Evolutionary conservation across 2,329 filamentous ascomycete species (phyloP).

Genomic region (Cordyceps javanica): DNA sequence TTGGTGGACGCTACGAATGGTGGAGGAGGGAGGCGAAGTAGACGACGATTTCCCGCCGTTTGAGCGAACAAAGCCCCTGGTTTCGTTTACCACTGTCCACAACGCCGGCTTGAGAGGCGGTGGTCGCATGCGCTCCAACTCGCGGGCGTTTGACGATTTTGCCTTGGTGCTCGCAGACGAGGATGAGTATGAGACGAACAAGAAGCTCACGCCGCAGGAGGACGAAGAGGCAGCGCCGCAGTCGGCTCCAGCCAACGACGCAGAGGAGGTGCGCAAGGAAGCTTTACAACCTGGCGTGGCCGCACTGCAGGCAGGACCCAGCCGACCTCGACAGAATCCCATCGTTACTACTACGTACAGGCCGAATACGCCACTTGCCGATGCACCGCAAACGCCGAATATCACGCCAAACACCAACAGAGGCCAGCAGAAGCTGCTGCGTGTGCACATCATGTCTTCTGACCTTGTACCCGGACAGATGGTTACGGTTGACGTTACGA

Average conservation of each 20-base stretch:
- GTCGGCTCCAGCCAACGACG: background rate
- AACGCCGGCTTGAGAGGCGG: conserved; percentile 67
- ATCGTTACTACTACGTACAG: conserved; percentile 57
- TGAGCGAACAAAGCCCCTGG: conserved; percentile 66
- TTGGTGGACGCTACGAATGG: conserved; percentile 77
- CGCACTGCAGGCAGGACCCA: conserved; percentile 24
- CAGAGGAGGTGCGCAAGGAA: conserved; percentile 21
- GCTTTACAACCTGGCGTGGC: conserved; percentile 24
- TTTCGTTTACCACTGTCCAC: conserved; percentile 75
- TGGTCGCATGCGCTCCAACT: conserved; percentile 57
- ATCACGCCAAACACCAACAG: conserved; percentile 40
- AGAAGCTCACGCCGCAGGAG: conserved; percentile 60
- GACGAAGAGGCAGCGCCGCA: conserved; percentile 40
- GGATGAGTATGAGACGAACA: conserved; percentile 63
- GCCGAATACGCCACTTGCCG: conserved; percentile 47
- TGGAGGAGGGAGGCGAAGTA: conserved; percentile 76
- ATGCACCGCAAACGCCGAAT: conserved; percentile 46
- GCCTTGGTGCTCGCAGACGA: conserved; percentile 67
- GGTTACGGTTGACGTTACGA: conserved; percentile 69
- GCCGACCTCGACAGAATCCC: conserved; percentile 46
- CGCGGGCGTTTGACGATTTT: conserved; percentile 77
- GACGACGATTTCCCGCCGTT: conserved; percentile 80
- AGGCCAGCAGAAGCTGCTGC: conserved; percentile 64
- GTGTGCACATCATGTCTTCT: conserved; percentile 63
- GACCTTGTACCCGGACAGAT: conserved; percentile 68